Evolutionary conservation across 495 filamentous ascomycete genomes (phyloP).

Genomic region (Aspergillus sclerotioniger): DNA sequence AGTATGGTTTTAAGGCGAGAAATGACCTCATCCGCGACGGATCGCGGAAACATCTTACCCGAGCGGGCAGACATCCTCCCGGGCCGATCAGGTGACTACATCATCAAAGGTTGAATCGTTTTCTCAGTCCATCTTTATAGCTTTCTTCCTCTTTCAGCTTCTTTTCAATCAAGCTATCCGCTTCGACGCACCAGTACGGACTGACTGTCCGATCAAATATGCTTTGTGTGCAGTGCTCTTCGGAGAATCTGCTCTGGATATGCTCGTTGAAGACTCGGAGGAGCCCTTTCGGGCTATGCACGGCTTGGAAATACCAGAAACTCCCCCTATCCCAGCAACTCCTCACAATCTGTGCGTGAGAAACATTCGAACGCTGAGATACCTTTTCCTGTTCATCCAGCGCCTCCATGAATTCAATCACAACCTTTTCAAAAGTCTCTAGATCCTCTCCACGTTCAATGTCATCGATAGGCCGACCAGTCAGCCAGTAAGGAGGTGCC

Average conservation of each 20-base stretch:
- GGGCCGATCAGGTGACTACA: no score
- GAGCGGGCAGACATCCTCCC: no score
- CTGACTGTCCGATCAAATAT: constrained; percentile 13
- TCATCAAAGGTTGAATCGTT: constrained; percentile 10
- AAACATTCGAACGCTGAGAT: neutral
- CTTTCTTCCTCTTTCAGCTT: constrained; percentile 16
- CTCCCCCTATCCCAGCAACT: constrained; percentile 16
- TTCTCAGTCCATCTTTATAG: constrained; percentile 14
- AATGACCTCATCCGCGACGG: no score
- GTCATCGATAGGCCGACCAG: constrained; percentile 22
- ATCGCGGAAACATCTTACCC: no score
- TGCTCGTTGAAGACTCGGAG: constrained; percentile 20
- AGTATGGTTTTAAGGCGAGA: no score
- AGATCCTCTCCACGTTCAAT: constrained; percentile 6
- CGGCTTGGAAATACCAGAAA: constrained; percentile 30
- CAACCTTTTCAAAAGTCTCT: constrained; percentile 5
- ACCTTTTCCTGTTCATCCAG: constrained; percentile 19
- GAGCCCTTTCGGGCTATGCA: constrained; percentile 18
- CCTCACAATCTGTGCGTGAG: constrained; percentile 16
- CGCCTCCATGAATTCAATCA: constrained; percentile 16
- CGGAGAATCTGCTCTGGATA: constrained; percentile 19
- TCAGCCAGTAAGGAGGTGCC: constrained; percentile 32
- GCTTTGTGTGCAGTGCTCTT: constrained; percentile 9
- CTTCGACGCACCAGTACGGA: constrained; percentile 17
- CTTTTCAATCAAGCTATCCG: constrained; percentile 10